Conservation (phyloP, 768 basidiomycete species). For the Roridomyces roridus region DNA sequence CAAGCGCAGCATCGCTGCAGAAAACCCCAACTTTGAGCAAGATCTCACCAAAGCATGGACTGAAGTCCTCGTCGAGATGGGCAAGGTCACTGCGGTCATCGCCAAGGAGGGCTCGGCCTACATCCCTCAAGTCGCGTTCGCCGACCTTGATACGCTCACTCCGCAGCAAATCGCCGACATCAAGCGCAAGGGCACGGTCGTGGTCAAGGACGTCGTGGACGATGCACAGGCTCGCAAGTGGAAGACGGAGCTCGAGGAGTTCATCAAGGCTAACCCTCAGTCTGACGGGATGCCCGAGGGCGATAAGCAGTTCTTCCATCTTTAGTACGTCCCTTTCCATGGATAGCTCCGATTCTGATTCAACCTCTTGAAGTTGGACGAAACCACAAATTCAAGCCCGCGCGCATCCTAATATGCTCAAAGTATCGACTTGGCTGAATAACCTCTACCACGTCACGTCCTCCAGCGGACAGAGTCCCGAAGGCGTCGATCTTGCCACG, state of each 20-base stretch:
- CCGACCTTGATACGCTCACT: conserved; percentile 48
- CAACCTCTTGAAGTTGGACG: conserved; percentile 27
- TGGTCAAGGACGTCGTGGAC: conserved; percentile 58
- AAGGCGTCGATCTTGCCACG: conserved; percentile 55
- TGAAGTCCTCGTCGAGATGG: conserved; percentile 51
- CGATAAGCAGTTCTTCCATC: conserved; percentile 66
- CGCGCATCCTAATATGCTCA: conserved; percentile 59
- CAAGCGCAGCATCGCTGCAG: conserved; percentile 22
- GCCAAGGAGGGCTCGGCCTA: conserved; percentile 46
- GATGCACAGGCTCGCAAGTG: conserved; percentile 51
- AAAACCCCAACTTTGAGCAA: conserved; percentile 43
- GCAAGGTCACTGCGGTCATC: conserved; percentile 43
- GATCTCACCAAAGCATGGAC: conserved; percentile 52
- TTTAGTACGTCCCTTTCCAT: conserved; percentile 48
- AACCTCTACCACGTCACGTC: conserved; percentile 48
- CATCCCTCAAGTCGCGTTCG: conserved; percentile 58
- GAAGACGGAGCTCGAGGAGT: conserved; percentile 56
- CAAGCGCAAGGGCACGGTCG: conserved; percentile 54
- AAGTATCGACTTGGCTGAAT: conserved; percentile 54
- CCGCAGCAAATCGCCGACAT: conserved; percentile 46
- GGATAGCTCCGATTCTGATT: not conserved
- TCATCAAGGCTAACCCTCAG: conserved; percentile 54
- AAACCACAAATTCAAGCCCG: conserved; percentile 60
- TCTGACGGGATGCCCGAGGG: conserved; percentile 49
- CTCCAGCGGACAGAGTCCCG: conserved; percentile 33